Evolutionary conservation across 148 eudicot genomes (phyloP), one percentile per base, ranked within the genome.

Genomic region (Spergularia bocconei): DNA sequence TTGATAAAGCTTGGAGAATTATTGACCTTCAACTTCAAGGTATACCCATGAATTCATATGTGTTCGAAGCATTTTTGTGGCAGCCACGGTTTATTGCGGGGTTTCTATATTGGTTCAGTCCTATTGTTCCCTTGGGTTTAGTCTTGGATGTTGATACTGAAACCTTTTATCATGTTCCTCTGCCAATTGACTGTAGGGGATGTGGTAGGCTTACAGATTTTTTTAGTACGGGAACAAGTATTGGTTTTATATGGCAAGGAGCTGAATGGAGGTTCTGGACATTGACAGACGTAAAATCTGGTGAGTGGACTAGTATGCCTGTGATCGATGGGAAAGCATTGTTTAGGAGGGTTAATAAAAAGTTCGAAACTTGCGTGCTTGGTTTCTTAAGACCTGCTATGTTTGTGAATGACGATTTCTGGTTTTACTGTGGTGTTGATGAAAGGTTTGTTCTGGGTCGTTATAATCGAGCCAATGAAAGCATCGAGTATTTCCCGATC

Each of bases 101-200:
- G 64, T 44, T 38, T 61, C 6, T 73, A 47, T 73, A 73, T 48
- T 60, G 67, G 76, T 23, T 6, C 61, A 2, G 14, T 29, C 11
- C 4, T n/a, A 17, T 1, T 47, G 13, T 2, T 47, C 1, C 4
- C 33, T 4, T 10, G 51, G 72, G 57, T 73, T 12, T 60, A 44
- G 67, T 67, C 76, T 47, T 73, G 56, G 76, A 73, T 61, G 57
- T 73, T 15, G 76, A 73, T 10, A 17, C 67, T 21, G 76, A 73
- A 73, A 73, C 67, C 44, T 21, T 73, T 1, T 60, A 47, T 48
- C 57, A 47, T 29, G 21, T 60, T 50, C 19, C 39, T 19, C 13
- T 47, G 4, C n/a, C n/a, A n/a, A n/a, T n/a, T n/a, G 55, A 13
- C 54, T 6, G 2, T 6, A 10, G n/a, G n/a, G n/a, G n/a, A n/a